Percentiles rank a stretch among this genome's conserved stretches.
Conservation (phyloP, 805 yeast genomes). For the Spathaspora arborariae region DNA sequence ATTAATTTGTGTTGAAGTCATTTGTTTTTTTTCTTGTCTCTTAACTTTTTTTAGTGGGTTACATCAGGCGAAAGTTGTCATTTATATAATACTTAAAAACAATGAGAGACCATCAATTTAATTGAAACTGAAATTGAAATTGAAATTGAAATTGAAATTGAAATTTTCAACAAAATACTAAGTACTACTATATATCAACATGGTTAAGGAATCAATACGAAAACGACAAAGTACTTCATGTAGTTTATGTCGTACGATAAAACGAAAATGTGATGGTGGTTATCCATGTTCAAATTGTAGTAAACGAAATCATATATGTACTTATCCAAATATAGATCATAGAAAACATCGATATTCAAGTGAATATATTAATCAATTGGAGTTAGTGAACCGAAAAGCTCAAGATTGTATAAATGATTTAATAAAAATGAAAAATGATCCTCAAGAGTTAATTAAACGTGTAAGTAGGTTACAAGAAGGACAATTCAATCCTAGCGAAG, state of each 20-base stretch:
- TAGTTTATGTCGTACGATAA: slow-evolving; percentile 5
- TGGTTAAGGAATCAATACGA: not conserved
- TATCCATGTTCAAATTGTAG: slow-evolving; percentile 7
- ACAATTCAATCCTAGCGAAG: not conserved
- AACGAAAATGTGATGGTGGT: slow-evolving; percentile 9
- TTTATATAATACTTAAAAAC: too few relatives aligned
- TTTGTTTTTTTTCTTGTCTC: too few relatives aligned
- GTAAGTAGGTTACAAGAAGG: not conserved
- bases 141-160: too few relatives aligned
- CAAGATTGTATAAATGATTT: not conserved
- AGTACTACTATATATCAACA: too few relatives aligned
- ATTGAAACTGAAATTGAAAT: too few relatives aligned
- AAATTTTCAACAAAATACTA: too few relatives aligned
- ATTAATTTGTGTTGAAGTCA: too few relatives aligned
- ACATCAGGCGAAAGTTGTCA: too few relatives aligned
- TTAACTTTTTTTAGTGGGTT: too few relatives aligned
- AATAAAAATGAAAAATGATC: not conserved
- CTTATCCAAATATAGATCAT: slow-evolving; percentile 5
- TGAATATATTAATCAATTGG: slow-evolving; percentile 4
- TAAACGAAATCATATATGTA: slow-evolving; percentile 4
- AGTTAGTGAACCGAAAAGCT: not conserved
- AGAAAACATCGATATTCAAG: slow-evolving; percentile 7
- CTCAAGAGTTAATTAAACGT: not conserved
- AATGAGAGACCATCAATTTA: too few relatives aligned
- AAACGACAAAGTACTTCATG: slow-evolving; percentile 3